Evolutionary conservation across 495 filamentous ascomycete species (phyloP).

Genomic region (Copromyces sp.): DNA sequence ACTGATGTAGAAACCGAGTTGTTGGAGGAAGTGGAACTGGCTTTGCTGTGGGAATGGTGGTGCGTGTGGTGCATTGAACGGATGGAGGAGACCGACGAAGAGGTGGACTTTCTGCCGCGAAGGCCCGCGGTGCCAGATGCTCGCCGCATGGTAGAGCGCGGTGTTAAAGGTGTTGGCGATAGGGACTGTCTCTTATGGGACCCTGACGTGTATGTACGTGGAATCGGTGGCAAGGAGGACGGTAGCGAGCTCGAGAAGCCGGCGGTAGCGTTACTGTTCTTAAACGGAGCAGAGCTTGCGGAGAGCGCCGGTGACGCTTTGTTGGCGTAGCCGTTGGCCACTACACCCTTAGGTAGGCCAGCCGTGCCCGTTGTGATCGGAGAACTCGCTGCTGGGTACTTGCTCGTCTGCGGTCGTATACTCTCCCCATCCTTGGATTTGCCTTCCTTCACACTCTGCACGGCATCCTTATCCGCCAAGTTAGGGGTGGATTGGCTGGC

Average conservation of each 20-base stretch:
- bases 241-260: constrained; percentile 28
- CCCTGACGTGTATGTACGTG: constrained; percentile 40
- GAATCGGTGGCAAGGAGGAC: constrained; percentile 22
- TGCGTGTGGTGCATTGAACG: constrained; percentile 80
- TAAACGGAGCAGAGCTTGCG: constrained; percentile 1
- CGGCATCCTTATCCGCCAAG: constrained; percentile 27
- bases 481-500: constrained; percentile 47
- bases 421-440: constrained; percentile 36
- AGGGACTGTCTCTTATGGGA: constrained; percentile 70
- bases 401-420: constrained; percentile 44
- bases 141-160: constrained; percentile 72
- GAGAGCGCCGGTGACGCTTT: constrained; percentile 2
- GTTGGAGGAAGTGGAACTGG: constrained; percentile 84
- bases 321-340: constrained; percentile 26
- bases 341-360: constrained; percentile 24
- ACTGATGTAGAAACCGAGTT: constrained; percentile 56
- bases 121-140: constrained; percentile 51
- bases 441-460: constrained; percentile 28
- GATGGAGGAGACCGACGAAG: constrained; percentile 87
- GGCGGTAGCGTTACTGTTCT: constrained; percentile 8
- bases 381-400: constrained; percentile 29
- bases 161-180: constrained; percentile 82
- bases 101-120: constrained; percentile 89
- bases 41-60: constrained; percentile 87
- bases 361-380: constrained; percentile 13